Evolutionary conservation across 2,329 filamentous ascomycete species (phyloP), one percentile per base, ranked within the genome.

Genomic region (Ceratocystiopsis sp.): DNA sequence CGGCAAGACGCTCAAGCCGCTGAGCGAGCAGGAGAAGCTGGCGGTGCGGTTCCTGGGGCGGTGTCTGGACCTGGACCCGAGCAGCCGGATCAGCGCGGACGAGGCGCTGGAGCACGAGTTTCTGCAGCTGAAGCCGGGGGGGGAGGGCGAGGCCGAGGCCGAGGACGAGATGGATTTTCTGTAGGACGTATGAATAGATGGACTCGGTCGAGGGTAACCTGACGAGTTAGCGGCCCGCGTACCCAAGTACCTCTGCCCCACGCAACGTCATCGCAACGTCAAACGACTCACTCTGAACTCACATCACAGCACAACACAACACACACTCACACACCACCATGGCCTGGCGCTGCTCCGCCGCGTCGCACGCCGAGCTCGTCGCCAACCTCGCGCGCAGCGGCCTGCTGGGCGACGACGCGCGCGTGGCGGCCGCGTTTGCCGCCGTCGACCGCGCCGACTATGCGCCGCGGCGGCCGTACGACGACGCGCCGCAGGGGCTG

Each of bases 361-460:
- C 63, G 5, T 75, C 76, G 25, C 95, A 96, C 59, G 61, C 63
- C 36, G 77, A 78, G 45, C 69, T 98, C 40, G 68, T 96, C 48
- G 71, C 79, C 51, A 94, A 94, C 57, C 69, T 98, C 45, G 78
- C 67, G 57, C 67, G 62, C 36, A 75, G 82, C 52, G 71, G 71
- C 3, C 67, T 96, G 42, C 86, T 96, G 51, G 78, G 69, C n/a
- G 72, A 77, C 48, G 61, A 72, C 4, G 64, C 70, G 19, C 83
- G 93, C 33, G 82, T 79, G 54, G 67, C 74, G n/a, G 87, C 89
- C 44, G n/a, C n/a, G n/a, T 93, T 96, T 68, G 62, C 82, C 11
- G 50, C 86, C 79, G 85, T 96, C 56, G 89, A 98, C 61, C 76
- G 91, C 48, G 86, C 74, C 0, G 74, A 96, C 61, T 96, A 89